Evolutionary conservation across 768 basidiomycete species (phyloP).

Genomic region (Mycena galericulata): DNA sequence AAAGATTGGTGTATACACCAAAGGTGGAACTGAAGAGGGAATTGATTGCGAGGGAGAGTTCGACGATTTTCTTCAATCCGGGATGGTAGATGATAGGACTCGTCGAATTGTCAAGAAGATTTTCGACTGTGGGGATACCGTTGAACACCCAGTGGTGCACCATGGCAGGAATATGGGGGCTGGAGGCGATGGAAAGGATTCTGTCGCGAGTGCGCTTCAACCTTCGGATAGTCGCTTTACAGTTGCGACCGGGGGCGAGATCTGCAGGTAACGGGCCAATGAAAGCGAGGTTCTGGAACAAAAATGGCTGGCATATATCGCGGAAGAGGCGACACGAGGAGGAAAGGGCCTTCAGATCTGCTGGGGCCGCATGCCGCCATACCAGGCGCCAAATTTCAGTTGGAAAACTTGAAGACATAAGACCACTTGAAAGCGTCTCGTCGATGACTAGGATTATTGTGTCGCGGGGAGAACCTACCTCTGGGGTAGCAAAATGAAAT

Average conservation of each 20-base stretch:
- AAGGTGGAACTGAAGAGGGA: conserved; percentile 7
- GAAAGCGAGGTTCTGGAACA: conserved; percentile 1
- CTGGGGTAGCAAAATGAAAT: no score
- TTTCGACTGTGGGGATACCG: not conserved
- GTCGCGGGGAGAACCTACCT: no score
- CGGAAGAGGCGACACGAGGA: conserved; percentile 16
- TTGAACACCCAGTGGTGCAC: conserved; percentile 10
- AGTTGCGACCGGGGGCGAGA: not conserved
- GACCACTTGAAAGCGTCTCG: not conserved
- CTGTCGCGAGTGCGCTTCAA: conserved; percentile 9
- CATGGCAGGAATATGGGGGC: conserved; percentile 11
- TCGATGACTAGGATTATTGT: not conserved
- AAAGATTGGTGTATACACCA: conserved; percentile 13
- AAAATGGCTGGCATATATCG: conserved; percentile 19
- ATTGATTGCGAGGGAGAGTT: not conserved
- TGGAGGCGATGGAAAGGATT: conserved; percentile 12
- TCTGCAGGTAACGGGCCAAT: not conserved
- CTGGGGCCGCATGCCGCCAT: not conserved
- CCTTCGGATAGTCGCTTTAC: not conserved
- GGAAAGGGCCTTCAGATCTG: conserved; percentile 14
- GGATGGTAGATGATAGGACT: not conserved
- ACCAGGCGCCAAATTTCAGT: conserved; percentile 12
- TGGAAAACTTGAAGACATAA: not conserved
- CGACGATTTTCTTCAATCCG: not conserved
- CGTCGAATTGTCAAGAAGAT: not conserved